Evolutionary conservation across 306 rosid species (phyloP), one percentile per base, ranked within the genome.

Genomic region (Vigna reflexopilosa): DNA sequence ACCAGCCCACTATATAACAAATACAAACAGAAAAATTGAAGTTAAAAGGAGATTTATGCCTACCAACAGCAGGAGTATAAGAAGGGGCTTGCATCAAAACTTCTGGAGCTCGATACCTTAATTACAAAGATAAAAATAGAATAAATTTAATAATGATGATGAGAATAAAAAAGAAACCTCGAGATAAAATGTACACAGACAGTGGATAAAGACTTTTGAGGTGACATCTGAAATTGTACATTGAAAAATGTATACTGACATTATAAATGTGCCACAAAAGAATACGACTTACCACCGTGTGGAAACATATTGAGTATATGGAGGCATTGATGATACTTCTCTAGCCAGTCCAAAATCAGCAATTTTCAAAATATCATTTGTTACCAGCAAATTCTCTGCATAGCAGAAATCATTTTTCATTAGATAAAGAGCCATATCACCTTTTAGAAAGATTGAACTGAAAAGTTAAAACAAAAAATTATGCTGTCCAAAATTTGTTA

Each of bases 281-380:
- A 71, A 73, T n/a, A 78, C 57, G 51, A 85, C 97, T 90, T 85
- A 92, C 97, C 97, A 92, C 67, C 97, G 90, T 47, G 97, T 92
- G 84, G 97, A 90, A 80, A 92, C 97, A 85, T 92, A 92, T 89
- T 92, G 96, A 63, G 97, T 92, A 79, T 92, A 92, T 62, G 97
- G 97, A 82, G 96, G 96, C 91, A 87, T 74, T 0, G 96, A 92
- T 70, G 92, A 89, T 74, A 85, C 86, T 87, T 92, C 97, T 83
- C 97, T 86, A 80, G 97, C 97, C 87, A 92, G 80, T 70, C 97
- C 97, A 73, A 92, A 92, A 84, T 92, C 97, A 22, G 96, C 97
- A 83, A 92, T 86, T 85, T 90, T 92, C 80, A 92, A 86, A 84
- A 90, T 34, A 48, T 89, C 92, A 66, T 87, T 85, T 15, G 93